Percentiles rank a stretch among this genome's conserved stretches.
phyloP scores from a whole-genome alignment of 108 stramenopile genomes.

The Nitzschia sp. region DNA sequence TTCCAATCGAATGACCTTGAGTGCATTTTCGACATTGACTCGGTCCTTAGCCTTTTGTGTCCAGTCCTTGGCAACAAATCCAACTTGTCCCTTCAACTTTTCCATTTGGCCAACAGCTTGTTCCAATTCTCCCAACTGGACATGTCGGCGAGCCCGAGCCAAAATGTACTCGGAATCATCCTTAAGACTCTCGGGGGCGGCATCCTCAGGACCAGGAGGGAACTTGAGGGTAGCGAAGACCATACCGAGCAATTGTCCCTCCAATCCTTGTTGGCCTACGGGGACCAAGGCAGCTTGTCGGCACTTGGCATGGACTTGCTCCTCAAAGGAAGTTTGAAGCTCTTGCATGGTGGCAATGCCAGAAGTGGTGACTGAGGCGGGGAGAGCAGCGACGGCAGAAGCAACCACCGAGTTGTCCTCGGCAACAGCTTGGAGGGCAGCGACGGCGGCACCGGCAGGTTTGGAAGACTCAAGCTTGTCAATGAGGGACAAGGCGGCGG shows the following conservation, averaged over 20 bases:
- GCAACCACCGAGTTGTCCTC: slow-evolving; percentile 47
- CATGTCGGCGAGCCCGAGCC: slow-evolving; percentile 61
- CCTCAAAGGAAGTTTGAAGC: slow-evolving; percentile 69
- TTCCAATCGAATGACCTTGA: slow-evolving; percentile 81
- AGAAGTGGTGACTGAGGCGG: slow-evolving; percentile 35
- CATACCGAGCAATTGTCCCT: slow-evolving; percentile 77
- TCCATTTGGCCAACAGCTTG: slow-evolving; percentile 64
- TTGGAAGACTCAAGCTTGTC: slow-evolving; percentile 61
- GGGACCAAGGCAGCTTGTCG: slow-evolving; percentile 80
- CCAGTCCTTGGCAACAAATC: slow-evolving; percentile 77
- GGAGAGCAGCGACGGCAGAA: slow-evolving; percentile 25
- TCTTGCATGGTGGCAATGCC: slow-evolving; percentile 73
- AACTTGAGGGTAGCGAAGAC: slow-evolving; percentile 65
- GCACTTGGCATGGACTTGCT: slow-evolving; percentile 48
- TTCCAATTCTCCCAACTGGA: slow-evolving; percentile 76
- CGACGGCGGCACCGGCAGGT: slow-evolving; percentile 59
- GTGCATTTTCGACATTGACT: slow-evolving; percentile 71
- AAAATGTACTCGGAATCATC: slow-evolving; percentile 65
- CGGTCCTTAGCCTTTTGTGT: slow-evolving; percentile 64
- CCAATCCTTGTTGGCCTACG: slow-evolving; percentile 57
- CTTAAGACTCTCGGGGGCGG: slow-evolving; percentile 57
- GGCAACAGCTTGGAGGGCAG: slow-evolving; percentile 59
- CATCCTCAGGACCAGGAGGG: slow-evolving; percentile 63
- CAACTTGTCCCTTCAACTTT: slow-evolving; percentile 69
- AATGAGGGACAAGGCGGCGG: slow-evolving; percentile 73